Evolutionary conservation across 345 rosid genomes (phyloP).

Genomic region (Dipteronia dyeriana): DNA sequence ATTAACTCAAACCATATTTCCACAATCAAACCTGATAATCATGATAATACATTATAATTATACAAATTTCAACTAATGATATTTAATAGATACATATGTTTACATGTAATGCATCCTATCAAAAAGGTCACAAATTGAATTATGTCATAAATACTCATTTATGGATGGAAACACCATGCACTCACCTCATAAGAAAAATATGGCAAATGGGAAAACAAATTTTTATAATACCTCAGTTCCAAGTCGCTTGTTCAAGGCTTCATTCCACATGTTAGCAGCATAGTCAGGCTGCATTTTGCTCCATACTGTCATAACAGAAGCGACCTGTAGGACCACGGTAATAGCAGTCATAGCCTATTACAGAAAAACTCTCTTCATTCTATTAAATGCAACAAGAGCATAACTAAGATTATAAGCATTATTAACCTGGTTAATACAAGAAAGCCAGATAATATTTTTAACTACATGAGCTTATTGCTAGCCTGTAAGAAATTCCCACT

Average conservation of each 20-base stretch:
- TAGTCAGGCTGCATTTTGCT: conserved; percentile 83
- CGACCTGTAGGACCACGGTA: conserved; percentile 56
- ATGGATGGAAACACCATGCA: background rate
- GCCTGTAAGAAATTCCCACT: background rate
- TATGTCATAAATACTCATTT: background rate
- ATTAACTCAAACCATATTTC: background rate
- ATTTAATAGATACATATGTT: background rate
- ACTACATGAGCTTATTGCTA: background rate
- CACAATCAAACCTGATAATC: background rate
- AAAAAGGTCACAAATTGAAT: background rate
- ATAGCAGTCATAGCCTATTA: conserved; percentile 14
- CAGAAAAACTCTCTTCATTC: conserved; percentile 2
- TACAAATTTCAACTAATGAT: background rate
- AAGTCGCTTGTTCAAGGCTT: conserved; percentile 90
- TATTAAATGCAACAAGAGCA: background rate
- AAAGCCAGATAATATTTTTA: background rate
- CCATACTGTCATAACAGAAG: conserved; percentile 98
- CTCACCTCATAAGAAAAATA: background rate
- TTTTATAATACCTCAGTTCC: conserved; percentile 70
- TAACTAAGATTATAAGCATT: background rate
- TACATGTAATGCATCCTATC: background rate
- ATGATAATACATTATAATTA: background rate
- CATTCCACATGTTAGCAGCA: conserved; percentile 96
- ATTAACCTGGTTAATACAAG: background rate
- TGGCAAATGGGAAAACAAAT: background rate